Percentiles rank a stretch among this genome's conserved stretches.
Evolutionary conservation across 2,329 filamentous ascomycete genomes (phyloP).

Genomic region (Neophaeococcomyces mojaviensis): DNA sequence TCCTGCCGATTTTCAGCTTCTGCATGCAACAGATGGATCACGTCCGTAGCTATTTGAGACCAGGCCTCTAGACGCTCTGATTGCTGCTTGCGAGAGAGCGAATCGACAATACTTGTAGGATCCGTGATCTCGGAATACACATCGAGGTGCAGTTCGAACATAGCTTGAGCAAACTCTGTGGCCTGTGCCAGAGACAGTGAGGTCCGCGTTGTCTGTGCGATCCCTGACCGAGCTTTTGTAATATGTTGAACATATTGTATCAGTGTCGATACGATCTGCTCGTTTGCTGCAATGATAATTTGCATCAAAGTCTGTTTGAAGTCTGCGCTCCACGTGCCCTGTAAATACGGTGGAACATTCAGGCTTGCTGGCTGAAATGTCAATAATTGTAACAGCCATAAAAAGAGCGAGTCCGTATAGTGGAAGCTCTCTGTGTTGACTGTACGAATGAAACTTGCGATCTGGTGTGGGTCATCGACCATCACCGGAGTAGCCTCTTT

Average conservation of each 20-base stretch:
- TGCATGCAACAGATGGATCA: slow-evolving; percentile 34
- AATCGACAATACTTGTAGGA: slow-evolving; percentile 49
- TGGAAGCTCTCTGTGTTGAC: slow-evolving; percentile 39
- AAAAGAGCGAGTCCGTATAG: slow-evolving; percentile 42
- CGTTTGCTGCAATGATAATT: slow-evolving; percentile 48
- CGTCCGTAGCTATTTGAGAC: slow-evolving; percentile 50
- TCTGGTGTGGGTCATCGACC: slow-evolving; percentile 32
- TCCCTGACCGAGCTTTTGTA: neutral
- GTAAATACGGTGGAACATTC: slow-evolving; percentile 42
- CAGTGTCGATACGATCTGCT: slow-evolving; percentile 32
- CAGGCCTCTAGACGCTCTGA: slow-evolving; percentile 54
- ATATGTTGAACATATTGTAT: neutral
- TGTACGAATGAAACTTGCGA: slow-evolving; percentile 34
- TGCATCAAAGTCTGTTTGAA: slow-evolving; percentile 50
- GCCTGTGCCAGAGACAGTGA: neutral
- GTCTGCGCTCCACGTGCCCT: slow-evolving; percentile 47
- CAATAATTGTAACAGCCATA: slow-evolving; percentile 48
- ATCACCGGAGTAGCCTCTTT: slow-evolving; percentile 33
- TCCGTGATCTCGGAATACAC: slow-evolving; percentile 57
- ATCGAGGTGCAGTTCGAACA: slow-evolving; percentile 63
- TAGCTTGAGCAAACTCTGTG: slow-evolving; percentile 39
- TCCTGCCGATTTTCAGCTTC: slow-evolving; percentile 24
- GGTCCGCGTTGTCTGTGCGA: neutral
- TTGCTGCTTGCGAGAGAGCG: slow-evolving; percentile 45
- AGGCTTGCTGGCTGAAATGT: neutral